Conservation (phyloP, 106 monocot genomes). For the Cymbidium sinense region DNA sequence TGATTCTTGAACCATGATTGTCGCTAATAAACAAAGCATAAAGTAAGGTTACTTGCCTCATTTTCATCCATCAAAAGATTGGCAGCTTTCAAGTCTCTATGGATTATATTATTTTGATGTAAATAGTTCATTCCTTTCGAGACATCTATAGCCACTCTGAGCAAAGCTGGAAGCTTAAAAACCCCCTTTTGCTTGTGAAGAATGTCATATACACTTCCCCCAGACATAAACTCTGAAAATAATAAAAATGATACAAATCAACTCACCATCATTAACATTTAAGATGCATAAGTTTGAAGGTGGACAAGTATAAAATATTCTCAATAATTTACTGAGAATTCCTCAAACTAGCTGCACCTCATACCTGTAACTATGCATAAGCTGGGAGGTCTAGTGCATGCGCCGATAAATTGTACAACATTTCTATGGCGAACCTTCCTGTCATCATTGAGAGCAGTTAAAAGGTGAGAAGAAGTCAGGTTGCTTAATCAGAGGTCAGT, state of each 20-base stretch:
- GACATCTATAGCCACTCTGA: conserved; percentile 80
- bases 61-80: conserved; percentile 98
- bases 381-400: conserved; percentile 66
- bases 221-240: conserved; percentile 73
- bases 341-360: background rate
- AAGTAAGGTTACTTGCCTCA: conserved; percentile 38
- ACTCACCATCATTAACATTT: background rate
- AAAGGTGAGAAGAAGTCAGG: too few relatives aligned
- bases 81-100: conserved; percentile 84
- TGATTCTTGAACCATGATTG: too few relatives aligned
- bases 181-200: conserved; percentile 82
- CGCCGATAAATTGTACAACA: conserved; percentile 92
- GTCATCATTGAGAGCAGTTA: background rate
- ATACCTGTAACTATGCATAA: conserved; percentile 91
- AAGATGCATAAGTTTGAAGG: background rate
- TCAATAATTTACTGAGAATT: background rate
- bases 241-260: conserved; percentile 5
- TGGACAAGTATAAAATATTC: background rate
- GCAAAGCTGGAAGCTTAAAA: conserved; percentile 67
- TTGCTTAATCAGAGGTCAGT: too few relatives aligned
- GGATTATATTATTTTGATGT: conserved; percentile 94
- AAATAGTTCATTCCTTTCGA: conserved; percentile 94
- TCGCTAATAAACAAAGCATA: too few relatives aligned
- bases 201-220: conserved; percentile 86
- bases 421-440: conserved; percentile 88